These are phyloP conservation scores for Leishmania martiniquensis DNA, from an alignment of 208 protist genomes.

Conservation along the genomic window DNA sequence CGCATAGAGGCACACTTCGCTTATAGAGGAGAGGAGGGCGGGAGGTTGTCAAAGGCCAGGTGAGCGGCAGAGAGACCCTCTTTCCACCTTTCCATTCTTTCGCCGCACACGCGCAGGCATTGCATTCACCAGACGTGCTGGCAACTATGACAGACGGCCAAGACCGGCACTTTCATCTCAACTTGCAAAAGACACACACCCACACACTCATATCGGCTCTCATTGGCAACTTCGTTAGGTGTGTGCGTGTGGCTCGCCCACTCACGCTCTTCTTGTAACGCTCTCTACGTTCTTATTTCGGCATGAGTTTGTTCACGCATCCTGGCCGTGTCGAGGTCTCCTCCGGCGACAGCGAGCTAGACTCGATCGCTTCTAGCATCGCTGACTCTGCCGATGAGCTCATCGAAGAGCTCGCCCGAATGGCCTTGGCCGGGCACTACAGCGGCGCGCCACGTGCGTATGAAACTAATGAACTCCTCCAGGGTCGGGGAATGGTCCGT, in stretches of 20 bases:
- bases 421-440: constrained; percentile 35
- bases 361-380: constrained; percentile 32
- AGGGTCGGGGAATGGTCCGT: constrained; percentile 21
- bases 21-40: background rate
- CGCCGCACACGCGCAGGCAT: background rate
- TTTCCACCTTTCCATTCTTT: background rate
- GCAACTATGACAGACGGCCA: background rate
- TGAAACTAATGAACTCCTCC: constrained; percentile 27
- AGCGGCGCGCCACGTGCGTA: constrained; percentile 17
- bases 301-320: constrained; percentile 63
- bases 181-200: background rate
- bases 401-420: constrained; percentile 33
- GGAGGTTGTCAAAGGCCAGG: background rate
- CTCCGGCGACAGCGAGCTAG: constrained; percentile 31
- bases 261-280: background rate
- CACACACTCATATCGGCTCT: too few species aligned
- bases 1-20: background rate
- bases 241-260: too few species aligned
- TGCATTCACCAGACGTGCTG: background rate
- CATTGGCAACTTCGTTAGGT: too few species aligned
- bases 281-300: background rate
- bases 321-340: constrained; percentile 41
- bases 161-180: background rate
- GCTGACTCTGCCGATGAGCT: constrained; percentile 41
- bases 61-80: background rate